phyloP scores from a whole-genome alignment of 306 rosid genomes.

The Acacia confusa region DNA sequence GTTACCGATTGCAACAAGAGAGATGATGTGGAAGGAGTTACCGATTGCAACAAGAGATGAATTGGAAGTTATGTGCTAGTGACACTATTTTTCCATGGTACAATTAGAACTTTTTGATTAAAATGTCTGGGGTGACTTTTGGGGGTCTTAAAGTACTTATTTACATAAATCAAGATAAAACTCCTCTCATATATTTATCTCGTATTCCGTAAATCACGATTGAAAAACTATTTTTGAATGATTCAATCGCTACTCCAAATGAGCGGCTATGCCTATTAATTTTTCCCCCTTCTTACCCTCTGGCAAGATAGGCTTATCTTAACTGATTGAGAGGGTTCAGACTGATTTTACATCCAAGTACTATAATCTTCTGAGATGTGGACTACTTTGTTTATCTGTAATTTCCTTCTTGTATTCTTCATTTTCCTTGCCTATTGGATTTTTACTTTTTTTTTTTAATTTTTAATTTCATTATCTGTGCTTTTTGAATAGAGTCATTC shows the following conservation, averaged over 20 bases:
- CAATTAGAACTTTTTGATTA: constrained; percentile 23
- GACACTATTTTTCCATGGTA: constrained; percentile 24
- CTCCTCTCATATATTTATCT: too few species aligned
- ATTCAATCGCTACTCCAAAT: too few species aligned
- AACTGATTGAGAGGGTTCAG: constrained; percentile 1
- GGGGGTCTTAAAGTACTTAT: too few species aligned
- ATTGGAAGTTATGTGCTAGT: constrained; percentile 30
- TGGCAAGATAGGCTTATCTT: constrained; percentile 8
- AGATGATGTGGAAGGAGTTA: too few species aligned
- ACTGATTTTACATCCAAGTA: constrained; percentile 4
- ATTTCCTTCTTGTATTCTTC: neutral
- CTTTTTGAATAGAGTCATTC: neutral
- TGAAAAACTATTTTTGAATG: too few species aligned
- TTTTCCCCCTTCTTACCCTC: neutral
- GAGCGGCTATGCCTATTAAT: neutral
- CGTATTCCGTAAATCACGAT: too few species aligned
- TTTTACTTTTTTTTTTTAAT: neutral
- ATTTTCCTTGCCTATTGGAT: neutral
- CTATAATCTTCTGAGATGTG: neutral
- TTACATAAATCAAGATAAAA: too few species aligned
- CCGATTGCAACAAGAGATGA: neutral
- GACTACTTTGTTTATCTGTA: neutral
- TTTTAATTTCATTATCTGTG: neutral
- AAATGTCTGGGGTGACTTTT: too few species aligned
- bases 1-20: too few species aligned